These are phyloP conservation scores for Microdochium nivale DNA, from an alignment of 2,329 filamentous ascomycete genomes.

Conservation along the genomic window DNA sequence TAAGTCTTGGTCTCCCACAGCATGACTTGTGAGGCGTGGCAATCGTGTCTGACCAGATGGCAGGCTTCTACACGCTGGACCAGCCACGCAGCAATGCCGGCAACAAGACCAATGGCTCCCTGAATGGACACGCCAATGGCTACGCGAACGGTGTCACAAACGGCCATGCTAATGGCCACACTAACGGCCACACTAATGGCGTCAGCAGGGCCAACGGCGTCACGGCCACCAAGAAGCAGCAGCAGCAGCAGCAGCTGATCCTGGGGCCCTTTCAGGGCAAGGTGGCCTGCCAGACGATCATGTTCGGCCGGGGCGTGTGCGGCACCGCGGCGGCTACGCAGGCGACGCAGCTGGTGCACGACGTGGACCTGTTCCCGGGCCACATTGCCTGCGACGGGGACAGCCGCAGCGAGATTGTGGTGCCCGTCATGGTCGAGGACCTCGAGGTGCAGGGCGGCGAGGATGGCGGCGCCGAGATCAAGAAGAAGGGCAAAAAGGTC, in stretches of 20 bases:
- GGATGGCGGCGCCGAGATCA: constrained; percentile 6
- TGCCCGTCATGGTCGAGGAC: constrained; percentile 49
- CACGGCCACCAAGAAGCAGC: constrained; percentile 14
- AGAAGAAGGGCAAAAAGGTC: constrained; percentile 34
- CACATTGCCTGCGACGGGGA: constrained; percentile 77
- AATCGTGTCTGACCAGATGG: background rate
- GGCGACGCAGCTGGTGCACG: constrained; percentile 56
- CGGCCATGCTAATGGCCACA: background rate
- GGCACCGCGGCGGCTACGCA: constrained; percentile 55
- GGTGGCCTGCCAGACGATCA: constrained; percentile 70
- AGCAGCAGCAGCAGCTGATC: constrained; percentile 49
- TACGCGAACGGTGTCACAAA: background rate
- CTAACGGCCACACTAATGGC: background rate
- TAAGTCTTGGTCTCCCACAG: no score
- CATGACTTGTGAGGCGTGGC: no score
- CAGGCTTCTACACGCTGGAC: constrained; percentile 68
- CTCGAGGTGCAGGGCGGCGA: constrained; percentile 17
- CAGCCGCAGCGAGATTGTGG: constrained; percentile 73
- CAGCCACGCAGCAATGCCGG: constrained; percentile 21
- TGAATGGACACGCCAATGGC: background rate
- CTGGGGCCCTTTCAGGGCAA: constrained; percentile 76
- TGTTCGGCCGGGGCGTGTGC: constrained; percentile 67
- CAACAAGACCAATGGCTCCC: constrained; percentile 1
- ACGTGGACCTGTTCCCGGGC: constrained; percentile 68
- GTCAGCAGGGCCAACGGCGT: background rate